Base-by-base conservation (phyloP, 2,329 filamentous ascomycete genomes). In the Knoxdaviesia capensis region DNA sequence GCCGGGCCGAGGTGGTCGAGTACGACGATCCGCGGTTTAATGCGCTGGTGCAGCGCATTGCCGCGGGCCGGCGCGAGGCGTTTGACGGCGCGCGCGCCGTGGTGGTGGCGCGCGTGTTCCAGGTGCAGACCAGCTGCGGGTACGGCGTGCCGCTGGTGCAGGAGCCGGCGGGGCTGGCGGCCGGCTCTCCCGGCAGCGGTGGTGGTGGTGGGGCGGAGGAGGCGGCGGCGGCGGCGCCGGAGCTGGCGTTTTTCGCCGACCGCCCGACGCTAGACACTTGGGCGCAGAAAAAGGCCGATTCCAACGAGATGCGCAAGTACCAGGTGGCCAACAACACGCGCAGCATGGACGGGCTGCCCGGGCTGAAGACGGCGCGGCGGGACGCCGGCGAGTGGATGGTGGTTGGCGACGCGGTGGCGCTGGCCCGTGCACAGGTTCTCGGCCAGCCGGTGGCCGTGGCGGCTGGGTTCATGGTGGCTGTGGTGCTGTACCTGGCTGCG, bases 41-140 rank as follows among this genome's bases (percentile, higher is more conserved):
- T 3, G 51, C 51, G 2, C 56, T 68, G 43, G 68, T 79, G 57
- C 59, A 44, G 50, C 60, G 49, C 50, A 49, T 63, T 42, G 52
- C 55, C 6, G 56, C 47, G 50, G 58, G 48, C 47, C 65, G 47
- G 30, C 52, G 54, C n/a, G 47, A 52, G 20, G 53, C 49, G 6
- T 62, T 63, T 47, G 57, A 63, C 9, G 71, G 67, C 3, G 69
- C 68, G 6, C 59, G 77, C 31, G 74, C 74, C 1, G 68, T 81
- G 30, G 68, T 82, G 34, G 48, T 73, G 34, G 58, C 77, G 43
- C 63, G 77, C 48, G 62, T 82, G 11, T 77, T 69, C 53, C 70
- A 79, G 58, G 69, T 74, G 4, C 74, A 80, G 62, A 79, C 73
- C 7, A 72, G 68, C 41, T 82, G 77, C 51, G 77, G 77, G 6